Evolutionary conservation across 371 early-diverging fungal genomes (phyloP), one percentile per base, ranked within the genome.

Genomic region (Mortierella polycephala): DNA sequence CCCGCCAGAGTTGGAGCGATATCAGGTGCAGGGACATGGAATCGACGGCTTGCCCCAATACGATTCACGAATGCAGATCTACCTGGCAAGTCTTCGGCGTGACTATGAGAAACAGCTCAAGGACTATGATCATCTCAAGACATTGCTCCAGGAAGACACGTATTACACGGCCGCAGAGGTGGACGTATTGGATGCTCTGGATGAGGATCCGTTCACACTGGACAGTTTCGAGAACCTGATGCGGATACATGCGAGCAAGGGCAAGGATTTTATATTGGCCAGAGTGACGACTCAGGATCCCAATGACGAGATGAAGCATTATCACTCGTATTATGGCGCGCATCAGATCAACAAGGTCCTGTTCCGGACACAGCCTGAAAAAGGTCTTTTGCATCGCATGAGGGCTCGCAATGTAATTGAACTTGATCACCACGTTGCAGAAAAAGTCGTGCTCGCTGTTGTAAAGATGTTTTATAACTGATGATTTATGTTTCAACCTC

Each of bases 291-390:
- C 95, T 4, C 87, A 87, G 39, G 93, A 94, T 64, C 93, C 93
- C 10, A 74, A 81, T 16, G 85, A 87, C 46, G 72, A 60, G 23
- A 59, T 40, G 46, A 85, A 90, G 60, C 63, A 71, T 1, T 82
- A 81, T 49, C 76, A 84, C 40, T 88, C 86, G 18, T 92, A 92
- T 71, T 95, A 95, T 77, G 85, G 90, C 0, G 95, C 93, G 11
- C 92, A 92, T 61, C 91, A 93, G 55, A 89, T 95, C 63, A 95
- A 95, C 81, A 92, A 92, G 75, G 89, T 93, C 42, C 73, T 94
- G 37, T 93, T 94, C 72, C 81, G 90, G 47, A 93, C 92, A 6
- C 92, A 93, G 71, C 90, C 89, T 4, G 88, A 89, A 14, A 88
- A 90, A 55, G 89, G 91, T 1, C 79, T 92, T 18, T 72, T 92